Evolutionary conservation across 2,329 filamentous ascomycete species (phyloP).

Genomic region (Trichophyton equinum): DNA sequence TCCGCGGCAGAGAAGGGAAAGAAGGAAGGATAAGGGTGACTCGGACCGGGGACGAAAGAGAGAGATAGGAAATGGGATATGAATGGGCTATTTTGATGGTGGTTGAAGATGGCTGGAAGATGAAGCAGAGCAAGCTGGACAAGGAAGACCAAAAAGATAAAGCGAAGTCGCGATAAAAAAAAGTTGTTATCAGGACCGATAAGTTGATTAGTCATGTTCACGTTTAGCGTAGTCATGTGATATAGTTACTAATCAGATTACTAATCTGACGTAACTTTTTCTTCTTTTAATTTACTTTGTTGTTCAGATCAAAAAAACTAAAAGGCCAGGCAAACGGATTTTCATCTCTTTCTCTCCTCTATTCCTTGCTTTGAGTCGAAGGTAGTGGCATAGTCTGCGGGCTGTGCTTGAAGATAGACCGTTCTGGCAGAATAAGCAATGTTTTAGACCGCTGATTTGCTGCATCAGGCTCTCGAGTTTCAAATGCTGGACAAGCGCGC

Average conservation of each 20-base stretch:
- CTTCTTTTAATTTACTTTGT: background rate
- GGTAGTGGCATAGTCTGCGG: too few relatives aligned
- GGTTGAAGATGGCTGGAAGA: background rate
- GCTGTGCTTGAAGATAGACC: too few relatives aligned
- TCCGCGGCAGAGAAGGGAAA: background rate
- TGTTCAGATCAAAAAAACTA: background rate
- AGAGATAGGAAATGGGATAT: background rate
- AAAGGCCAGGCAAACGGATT: background rate
- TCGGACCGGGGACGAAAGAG: background rate
- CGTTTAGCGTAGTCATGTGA: background rate
- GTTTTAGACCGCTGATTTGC: background rate
- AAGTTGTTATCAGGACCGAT: conserved; percentile 1
- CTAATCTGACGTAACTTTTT: background rate
- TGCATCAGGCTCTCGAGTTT: background rate
- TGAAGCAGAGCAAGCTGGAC: background rate
- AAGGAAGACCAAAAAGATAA: conserved; percentile 19
- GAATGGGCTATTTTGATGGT: background rate
- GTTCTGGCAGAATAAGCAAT: background rate
- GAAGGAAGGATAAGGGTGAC: background rate
- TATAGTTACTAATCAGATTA: too few relatives aligned
- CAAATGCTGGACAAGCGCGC: background rate
- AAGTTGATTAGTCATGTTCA: background rate
- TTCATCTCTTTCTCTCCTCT: background rate
- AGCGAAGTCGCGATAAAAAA: conserved; percentile 5
- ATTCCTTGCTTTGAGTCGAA: background rate